Conservation (phyloP, 305 asterid species). For the Solanum chacoense region DNA sequence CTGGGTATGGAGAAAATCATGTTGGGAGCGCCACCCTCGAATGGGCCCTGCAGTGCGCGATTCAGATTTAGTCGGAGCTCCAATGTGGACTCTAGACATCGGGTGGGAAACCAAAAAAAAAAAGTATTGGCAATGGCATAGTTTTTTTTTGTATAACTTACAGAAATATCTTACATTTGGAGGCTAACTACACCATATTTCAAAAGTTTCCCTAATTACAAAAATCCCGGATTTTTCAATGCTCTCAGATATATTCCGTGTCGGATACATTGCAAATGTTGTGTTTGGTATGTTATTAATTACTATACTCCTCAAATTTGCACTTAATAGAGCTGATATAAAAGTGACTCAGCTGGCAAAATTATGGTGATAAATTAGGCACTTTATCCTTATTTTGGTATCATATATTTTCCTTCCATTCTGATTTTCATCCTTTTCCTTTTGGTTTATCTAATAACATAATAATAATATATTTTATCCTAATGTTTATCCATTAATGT, state of each 20-base stretch:
- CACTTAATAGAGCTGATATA: neutral
- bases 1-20: too few species aligned
- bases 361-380: neutral
- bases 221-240: too few species aligned
- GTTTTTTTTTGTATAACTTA: neutral
- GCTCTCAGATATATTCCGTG: too few species aligned
- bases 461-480: neutral
- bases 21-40: too few species aligned
- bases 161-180: neutral
- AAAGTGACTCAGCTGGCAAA: neutral
- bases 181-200: neutral
- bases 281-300: too few species aligned
- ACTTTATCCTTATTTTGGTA: neutral
- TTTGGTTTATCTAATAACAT: too few species aligned
- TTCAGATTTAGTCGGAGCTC: too few species aligned
- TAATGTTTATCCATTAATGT: neutral
- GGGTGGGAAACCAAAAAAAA: too few species aligned
- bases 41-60: too few species aligned
- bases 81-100: too few species aligned
- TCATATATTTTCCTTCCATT: neutral
- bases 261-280: too few species aligned
- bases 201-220: neutral
- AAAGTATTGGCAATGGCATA: too few species aligned
- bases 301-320: neutral
- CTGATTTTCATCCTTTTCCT: neutral